These are phyloP conservation scores for Neurospora discreta DNA, from an alignment of 495 filamentous ascomycete genomes.

Conservation along the genomic window DNA sequence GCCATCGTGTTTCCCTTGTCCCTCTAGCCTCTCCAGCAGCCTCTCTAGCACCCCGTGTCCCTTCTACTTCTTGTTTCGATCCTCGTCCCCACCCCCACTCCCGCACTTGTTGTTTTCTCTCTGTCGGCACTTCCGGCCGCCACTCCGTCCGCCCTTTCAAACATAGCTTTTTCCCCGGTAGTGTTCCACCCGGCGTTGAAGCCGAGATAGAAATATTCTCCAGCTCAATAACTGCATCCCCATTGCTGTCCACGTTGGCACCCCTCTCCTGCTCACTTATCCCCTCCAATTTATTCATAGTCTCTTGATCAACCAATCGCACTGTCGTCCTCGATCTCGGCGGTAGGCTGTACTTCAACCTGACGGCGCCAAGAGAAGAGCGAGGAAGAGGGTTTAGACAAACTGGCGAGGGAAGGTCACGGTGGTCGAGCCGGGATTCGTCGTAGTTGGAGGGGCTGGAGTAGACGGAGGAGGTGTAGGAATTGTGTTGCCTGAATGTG, in stretches of 20 bases:
- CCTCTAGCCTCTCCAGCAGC: background rate
- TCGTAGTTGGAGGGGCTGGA: background rate
- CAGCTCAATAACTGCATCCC: background rate
- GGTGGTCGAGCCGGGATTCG: background rate
- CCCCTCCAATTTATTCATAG: background rate
- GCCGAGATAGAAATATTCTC: background rate
- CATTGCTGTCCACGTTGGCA: background rate
- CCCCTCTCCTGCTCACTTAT: background rate
- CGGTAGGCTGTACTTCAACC: background rate
- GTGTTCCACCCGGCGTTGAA: too few relatives aligned
- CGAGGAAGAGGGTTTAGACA: background rate
- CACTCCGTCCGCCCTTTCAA: too few relatives aligned
- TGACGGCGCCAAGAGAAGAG: background rate
- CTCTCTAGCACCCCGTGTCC: background rate
- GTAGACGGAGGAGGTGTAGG: background rate
- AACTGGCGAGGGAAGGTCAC: background rate
- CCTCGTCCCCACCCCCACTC: background rate
- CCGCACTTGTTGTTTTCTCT: background rate
- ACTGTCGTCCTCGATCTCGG: background rate
- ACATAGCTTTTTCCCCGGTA: too few relatives aligned
- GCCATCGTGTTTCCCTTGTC: background rate
- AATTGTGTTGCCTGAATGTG: background rate
- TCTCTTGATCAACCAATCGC: background rate
- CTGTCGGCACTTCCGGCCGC: too few relatives aligned
- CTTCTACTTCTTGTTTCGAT: too few relatives aligned